Conservation (phyloP, 805 yeast genomes). For the Danielia oregonensis region DNA sequence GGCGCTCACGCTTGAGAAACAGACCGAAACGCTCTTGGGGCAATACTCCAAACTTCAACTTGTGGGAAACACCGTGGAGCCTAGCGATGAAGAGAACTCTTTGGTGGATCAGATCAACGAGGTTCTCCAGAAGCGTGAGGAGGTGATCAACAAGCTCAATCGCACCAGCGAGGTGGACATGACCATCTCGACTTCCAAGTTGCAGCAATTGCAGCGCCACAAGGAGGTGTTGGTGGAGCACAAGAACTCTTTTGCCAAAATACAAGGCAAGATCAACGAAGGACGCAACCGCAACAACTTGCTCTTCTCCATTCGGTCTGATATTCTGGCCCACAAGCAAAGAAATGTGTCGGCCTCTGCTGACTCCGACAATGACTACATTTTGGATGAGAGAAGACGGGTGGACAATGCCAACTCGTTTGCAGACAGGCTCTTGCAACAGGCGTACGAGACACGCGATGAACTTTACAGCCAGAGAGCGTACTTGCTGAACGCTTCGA, state of each 20-base stretch:
- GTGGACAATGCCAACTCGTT: slow-evolving; percentile 69
- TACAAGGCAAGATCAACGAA: slow-evolving; percentile 56
- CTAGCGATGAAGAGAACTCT: slow-evolving; percentile 21
- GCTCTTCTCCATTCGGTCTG: slow-evolving; percentile 71
- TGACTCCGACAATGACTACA: slow-evolving; percentile 61
- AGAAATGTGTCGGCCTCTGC: slow-evolving; percentile 20
- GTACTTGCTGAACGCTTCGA: slow-evolving; percentile 58
- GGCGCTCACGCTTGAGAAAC: slow-evolving; percentile 66
- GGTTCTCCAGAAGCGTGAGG: slow-evolving; percentile 43
- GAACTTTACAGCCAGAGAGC: slow-evolving; percentile 73
- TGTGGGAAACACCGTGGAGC: slow-evolving; percentile 16
- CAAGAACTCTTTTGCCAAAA: slow-evolving; percentile 55
- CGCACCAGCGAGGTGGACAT: slow-evolving; percentile 50
- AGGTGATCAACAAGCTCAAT: slow-evolving; percentile 46
- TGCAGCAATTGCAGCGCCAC: slow-evolving; percentile 81
- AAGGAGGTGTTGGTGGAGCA: slow-evolving; percentile 73
- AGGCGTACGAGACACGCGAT: slow-evolving; percentile 87
- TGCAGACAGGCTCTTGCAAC: slow-evolving; percentile 76
- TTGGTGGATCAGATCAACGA: slow-evolving; percentile 24
- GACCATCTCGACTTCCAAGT: slow-evolving; percentile 62
- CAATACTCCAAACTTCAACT: slow-evolving; percentile 33
- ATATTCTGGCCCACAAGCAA: slow-evolving; percentile 66
- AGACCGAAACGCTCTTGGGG: slow-evolving; percentile 55
- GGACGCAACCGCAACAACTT: slow-evolving; percentile 76
- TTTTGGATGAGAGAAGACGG: slow-evolving; percentile 70